Conservation (phyloP, 352 stramenopile species). For the Phytophthora foliorum region DNA sequence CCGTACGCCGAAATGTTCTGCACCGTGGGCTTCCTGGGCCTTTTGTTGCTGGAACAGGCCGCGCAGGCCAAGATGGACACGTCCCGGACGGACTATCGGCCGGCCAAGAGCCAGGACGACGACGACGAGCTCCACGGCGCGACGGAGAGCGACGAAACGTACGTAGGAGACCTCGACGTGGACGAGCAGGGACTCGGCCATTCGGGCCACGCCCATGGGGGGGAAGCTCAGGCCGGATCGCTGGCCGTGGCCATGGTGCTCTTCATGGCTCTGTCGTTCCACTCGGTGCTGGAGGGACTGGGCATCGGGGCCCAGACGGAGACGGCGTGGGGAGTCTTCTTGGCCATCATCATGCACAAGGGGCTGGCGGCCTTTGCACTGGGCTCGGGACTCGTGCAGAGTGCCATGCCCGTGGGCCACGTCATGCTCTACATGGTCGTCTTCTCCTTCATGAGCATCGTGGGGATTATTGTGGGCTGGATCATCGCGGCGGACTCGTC, state of each 20-base stretch:
- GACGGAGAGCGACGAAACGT: conserved; percentile 54
- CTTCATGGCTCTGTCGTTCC: conserved; percentile 84
- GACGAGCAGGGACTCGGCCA: conserved; percentile 35
- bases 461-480: conserved; percentile 72
- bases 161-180: conserved; percentile 56
- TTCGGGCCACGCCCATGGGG: conserved; percentile 47
- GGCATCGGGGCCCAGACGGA: conserved; percentile 77
- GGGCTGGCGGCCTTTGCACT: conserved; percentile 80
- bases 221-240: conserved; percentile 36
- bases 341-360: conserved; percentile 86
- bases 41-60: conserved; percentile 75
- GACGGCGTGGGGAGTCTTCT: conserved; percentile 80
- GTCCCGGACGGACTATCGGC: conserved; percentile 22
- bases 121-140: conserved; percentile 51
- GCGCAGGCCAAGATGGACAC: conserved; percentile 56
- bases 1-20: conserved; percentile 87
- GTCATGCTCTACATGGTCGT: conserved; percentile 76
- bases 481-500: conserved; percentile 67
- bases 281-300: conserved; percentile 82
- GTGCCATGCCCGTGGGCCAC: conserved; percentile 50
- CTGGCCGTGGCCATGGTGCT: conserved; percentile 75
- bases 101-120: conserved; percentile 44
- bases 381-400: conserved; percentile 75
- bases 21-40: conserved; percentile 71
- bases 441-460: conserved; percentile 68